Evolutionary conservation across 2,329 filamentous ascomycete genomes (phyloP).

Genomic region (Aspergillus sp.): DNA sequence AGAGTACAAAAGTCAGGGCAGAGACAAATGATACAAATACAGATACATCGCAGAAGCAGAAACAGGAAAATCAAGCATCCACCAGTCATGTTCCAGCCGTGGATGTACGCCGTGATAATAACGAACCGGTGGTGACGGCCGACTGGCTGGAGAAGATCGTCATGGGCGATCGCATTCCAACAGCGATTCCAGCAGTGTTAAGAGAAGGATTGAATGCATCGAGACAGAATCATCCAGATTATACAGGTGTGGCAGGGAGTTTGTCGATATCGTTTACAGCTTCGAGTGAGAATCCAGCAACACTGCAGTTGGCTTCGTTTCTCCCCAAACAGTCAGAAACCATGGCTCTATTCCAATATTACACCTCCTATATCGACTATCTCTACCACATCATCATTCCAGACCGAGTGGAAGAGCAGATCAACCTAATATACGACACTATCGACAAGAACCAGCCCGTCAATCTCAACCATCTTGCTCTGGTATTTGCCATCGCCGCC

Average conservation of each 20-base stretch:
- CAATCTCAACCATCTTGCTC: constrained; percentile 23
- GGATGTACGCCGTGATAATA: background rate
- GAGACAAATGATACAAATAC: too few relatives aligned
- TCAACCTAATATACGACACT: constrained; percentile 25
- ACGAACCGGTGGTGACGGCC: constrained; percentile 20
- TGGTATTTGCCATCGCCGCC: constrained; percentile 31
- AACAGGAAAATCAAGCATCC: background rate
- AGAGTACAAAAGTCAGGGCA: too few relatives aligned
- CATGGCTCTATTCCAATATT: constrained; percentile 25
- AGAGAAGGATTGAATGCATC: constrained; percentile 9
- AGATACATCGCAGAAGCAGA: too few relatives aligned
- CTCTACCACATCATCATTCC: constrained; percentile 33
- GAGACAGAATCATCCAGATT: background rate
- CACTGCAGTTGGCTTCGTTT: constrained; percentile 13
- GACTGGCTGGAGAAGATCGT: constrained; percentile 24
- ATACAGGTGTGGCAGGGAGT: background rate
- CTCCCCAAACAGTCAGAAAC: constrained; percentile 27
- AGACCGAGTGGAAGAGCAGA: constrained; percentile 14
- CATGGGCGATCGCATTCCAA: constrained; percentile 23
- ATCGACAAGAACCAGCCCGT: constrained; percentile 13
- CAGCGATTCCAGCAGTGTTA: constrained; percentile 13
- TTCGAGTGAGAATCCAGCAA: constrained; percentile 15
- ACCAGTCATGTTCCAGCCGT: too few relatives aligned
- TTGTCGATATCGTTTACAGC: background rate
- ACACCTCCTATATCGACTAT: constrained; percentile 28